Percentiles rank a stretch among this genome's conserved stretches.
Evolutionary conservation across 2,329 filamentous ascomycete species (phyloP).

Genomic region (Colletotrichum eremochloae): DNA sequence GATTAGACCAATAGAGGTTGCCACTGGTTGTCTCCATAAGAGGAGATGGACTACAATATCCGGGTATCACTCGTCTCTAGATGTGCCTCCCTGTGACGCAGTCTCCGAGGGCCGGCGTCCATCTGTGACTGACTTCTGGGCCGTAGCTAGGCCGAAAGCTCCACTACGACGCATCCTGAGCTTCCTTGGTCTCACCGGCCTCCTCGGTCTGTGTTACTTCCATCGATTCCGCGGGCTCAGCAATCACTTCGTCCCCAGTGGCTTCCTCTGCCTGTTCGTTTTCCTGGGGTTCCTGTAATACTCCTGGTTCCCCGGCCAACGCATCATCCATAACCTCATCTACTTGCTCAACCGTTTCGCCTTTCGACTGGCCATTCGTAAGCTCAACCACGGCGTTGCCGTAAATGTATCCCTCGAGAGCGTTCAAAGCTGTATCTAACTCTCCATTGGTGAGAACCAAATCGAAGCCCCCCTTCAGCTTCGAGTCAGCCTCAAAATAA

Average conservation of each 20-base stretch:
- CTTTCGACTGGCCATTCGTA: slow-evolving; percentile 13
- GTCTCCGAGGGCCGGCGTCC: background rate
- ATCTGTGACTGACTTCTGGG: background rate
- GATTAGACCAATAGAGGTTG: background rate
- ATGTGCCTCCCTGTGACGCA: background rate
- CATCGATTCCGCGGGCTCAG: background rate
- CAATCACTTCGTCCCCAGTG: background rate
- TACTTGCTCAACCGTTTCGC: background rate
- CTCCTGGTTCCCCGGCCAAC: slow-evolving; percentile 1
- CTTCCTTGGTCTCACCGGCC: background rate
- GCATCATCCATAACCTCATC: slow-evolving; percentile 36
- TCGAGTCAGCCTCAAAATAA: slow-evolving; percentile 46
- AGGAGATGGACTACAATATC: slow-evolving; percentile 4
- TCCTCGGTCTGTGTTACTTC: slow-evolving; percentile 4
- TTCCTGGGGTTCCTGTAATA: slow-evolving; percentile 1
- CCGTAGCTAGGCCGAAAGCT: background rate
- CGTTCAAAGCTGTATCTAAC: slow-evolving; percentile 31
- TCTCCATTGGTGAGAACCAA: slow-evolving; percentile 41
- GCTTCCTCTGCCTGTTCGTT: background rate
- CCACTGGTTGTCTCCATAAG: background rate
- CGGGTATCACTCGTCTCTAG: slow-evolving; percentile 35
- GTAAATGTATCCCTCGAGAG: slow-evolving; percentile 37
- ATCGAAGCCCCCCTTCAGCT: slow-evolving; percentile 33
- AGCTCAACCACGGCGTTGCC: slow-evolving; percentile 1
- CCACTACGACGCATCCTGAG: slow-evolving; percentile 3